A percentile compares a stretch with the other conserved stretches of the same genome.
phyloP scores from a whole-genome alignment of 495 filamentous ascomycete genomes.

The Penicillium egyptiacum region DNA sequence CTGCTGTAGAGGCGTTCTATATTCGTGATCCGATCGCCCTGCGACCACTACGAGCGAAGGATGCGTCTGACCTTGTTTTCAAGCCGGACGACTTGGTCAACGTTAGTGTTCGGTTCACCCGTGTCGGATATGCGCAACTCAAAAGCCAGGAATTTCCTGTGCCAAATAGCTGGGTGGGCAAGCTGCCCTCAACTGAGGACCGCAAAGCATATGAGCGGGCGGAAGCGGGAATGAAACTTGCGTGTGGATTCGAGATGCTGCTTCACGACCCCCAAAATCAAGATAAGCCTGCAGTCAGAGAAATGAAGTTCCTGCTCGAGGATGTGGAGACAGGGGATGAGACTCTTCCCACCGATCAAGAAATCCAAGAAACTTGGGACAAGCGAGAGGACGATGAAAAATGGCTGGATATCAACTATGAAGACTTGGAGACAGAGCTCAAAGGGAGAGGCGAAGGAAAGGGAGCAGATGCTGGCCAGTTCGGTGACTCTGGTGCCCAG shows the following conservation, averaged over 20 bases:
- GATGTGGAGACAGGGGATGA: conserved; percentile 65
- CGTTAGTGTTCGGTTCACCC: conserved; percentile 76
- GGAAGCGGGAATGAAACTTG: conserved; percentile 85
- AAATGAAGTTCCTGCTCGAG: conserved; percentile 71
- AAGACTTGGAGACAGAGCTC: conserved; percentile 83
- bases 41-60: conserved; percentile 60
- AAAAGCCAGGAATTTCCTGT: conserved; percentile 81
- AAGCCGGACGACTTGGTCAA: conserved; percentile 76
- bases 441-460: conserved; percentile 49
- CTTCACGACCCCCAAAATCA: conserved; percentile 61
- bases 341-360: conserved; percentile 66
- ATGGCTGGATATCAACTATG: conserved; percentile 93
- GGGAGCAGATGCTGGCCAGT: conserved; percentile 44
- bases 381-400: conserved; percentile 71
- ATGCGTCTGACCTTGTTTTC: conserved; percentile 54
- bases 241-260: conserved; percentile 91
- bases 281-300: conserved; percentile 63
- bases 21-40: conserved; percentile 80
- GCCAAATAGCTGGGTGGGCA: conserved; percentile 61
- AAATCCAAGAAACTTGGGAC: conserved; percentile 67
- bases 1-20: conserved; percentile 90
- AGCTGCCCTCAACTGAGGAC: conserved; percentile 37
- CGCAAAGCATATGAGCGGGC: conserved; percentile 45
- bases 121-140: conserved; percentile 86
- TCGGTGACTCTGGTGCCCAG: conserved; percentile 78